phyloP scores from a whole-genome alignment of 1,284 basidiomycete species.

The Trichosporon faecale region DNA sequence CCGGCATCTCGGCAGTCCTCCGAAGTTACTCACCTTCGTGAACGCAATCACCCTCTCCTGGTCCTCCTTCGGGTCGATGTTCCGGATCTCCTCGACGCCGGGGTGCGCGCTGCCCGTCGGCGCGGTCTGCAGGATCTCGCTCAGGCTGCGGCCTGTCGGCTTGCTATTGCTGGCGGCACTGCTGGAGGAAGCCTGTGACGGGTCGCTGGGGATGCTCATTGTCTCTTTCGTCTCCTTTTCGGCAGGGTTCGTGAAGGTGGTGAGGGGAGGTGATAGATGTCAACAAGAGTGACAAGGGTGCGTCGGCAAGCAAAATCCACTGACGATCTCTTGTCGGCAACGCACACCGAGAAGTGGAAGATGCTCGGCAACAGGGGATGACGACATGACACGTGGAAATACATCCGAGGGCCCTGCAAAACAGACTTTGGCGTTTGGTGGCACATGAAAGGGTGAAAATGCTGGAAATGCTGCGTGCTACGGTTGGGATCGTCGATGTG shows the following conservation, averaged over 20 bases:
- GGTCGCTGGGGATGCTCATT: not conserved
- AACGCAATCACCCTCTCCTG: not conserved
- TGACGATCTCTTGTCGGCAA: not conserved
- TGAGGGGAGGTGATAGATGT: no score
- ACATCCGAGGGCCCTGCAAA: not conserved
- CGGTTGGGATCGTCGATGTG: no score
- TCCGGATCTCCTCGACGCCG: not conserved
- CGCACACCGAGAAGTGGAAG: not conserved
- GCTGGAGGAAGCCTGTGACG: not conserved
- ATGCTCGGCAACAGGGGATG: not conserved
- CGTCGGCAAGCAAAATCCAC: not conserved
- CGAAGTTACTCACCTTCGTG: not conserved
- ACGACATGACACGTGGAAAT: conserved; percentile 1
- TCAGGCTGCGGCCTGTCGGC: not conserved
- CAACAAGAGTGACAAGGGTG: no score
- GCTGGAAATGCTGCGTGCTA: no score
- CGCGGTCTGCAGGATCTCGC: not conserved
- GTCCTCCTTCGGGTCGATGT: conserved; percentile 6
- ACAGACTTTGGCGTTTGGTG: not conserved
- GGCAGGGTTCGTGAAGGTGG: not conserved
- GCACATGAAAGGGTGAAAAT: not conserved
- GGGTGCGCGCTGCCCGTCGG: not conserved
- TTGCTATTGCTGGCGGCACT: not conserved
- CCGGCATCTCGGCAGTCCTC: no score
- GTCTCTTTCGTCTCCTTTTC: not conserved